Conservation (phyloP, 2,329 filamentous ascomycete genomes). For the Calonectria crousiana region DNA sequence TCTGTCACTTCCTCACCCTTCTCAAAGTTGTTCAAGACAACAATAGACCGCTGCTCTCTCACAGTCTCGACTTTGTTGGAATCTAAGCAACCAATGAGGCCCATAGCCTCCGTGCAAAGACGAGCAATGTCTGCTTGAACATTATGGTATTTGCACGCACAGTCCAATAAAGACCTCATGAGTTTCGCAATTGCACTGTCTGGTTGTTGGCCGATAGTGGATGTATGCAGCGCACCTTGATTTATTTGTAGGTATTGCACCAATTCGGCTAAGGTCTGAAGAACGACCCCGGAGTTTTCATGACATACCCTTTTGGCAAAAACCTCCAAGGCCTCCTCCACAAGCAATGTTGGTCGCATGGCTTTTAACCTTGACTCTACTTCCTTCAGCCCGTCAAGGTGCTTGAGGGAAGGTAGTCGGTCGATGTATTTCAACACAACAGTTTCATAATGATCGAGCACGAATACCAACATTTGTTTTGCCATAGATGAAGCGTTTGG, state of each 20-base stretch:
- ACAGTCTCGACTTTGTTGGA: slow-evolving; percentile 88
- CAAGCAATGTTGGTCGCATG: slow-evolving; percentile 64
- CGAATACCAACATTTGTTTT: slow-evolving; percentile 70
- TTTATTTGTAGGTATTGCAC: slow-evolving; percentile 77
- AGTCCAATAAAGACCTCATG: slow-evolving; percentile 85
- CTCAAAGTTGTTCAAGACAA: slow-evolving; percentile 89
- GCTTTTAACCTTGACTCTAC: slow-evolving; percentile 75
- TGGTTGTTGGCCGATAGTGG: slow-evolving; percentile 85
- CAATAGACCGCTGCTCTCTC: slow-evolving; percentile 83
- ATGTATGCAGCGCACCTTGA: slow-evolving; percentile 83
- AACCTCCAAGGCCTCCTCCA: slow-evolving; percentile 73
- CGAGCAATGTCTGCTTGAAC: slow-evolving; percentile 75
- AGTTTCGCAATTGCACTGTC: slow-evolving; percentile 79
- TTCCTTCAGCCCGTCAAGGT: slow-evolving; percentile 76
- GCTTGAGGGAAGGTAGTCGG: slow-evolving; percentile 81
- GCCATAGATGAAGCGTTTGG: slow-evolving; percentile 70
- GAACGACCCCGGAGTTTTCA: slow-evolving; percentile 88
- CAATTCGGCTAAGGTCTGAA: slow-evolving; percentile 84
- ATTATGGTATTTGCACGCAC: slow-evolving; percentile 82
- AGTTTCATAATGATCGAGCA: slow-evolving; percentile 73
- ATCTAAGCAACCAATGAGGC: slow-evolving; percentile 91
- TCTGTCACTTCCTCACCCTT: slow-evolving; percentile 82
- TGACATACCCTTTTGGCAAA: slow-evolving; percentile 82
- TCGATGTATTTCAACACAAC: slow-evolving; percentile 76
- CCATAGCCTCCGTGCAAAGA: slow-evolving; percentile 85